These are phyloP conservation scores for Kazachstania bromeliacearum DNA, from an alignment of 805 yeast genomes.

Conservation along the genomic window DNA sequence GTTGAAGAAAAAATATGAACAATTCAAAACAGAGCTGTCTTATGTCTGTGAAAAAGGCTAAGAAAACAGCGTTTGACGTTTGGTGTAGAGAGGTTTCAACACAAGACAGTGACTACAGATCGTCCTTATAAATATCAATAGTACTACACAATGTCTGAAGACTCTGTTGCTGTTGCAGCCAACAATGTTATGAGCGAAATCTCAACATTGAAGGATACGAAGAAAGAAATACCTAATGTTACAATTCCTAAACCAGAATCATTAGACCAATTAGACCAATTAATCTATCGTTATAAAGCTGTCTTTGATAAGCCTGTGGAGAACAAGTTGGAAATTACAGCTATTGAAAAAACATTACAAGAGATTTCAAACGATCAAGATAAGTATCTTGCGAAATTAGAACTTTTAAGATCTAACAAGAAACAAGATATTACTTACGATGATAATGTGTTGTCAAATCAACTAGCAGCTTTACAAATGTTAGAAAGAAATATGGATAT, in stretches of 20 bases:
- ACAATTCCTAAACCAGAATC: conserved; percentile 22
- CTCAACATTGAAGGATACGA: too few species aligned
- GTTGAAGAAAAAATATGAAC: too few species aligned
- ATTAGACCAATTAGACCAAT: conserved; percentile 22
- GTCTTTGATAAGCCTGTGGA: conserved; percentile 19
- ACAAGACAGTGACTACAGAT: too few species aligned
- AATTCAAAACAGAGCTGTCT: too few species aligned
- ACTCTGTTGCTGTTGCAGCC: too few species aligned
- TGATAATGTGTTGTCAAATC: conserved; percentile 41
- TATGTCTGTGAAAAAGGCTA: too few species aligned
- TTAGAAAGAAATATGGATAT: conserved; percentile 57
- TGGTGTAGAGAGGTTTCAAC: too few species aligned
- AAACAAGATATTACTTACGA: conserved; percentile 31
- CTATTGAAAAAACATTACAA: conserved; percentile 35
- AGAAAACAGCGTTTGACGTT: too few species aligned
- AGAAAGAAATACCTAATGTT: conserved; percentile 4
- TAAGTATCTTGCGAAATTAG: conserved; percentile 23
- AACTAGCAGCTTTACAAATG: conserved; percentile 53
- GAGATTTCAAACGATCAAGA: conserved; percentile 36
- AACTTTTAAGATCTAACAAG: conserved; percentile 22
- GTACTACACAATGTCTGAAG: too few species aligned
- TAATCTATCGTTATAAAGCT: conserved; percentile 26
- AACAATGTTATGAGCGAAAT: too few species aligned
- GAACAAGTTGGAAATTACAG: conserved; percentile 32
- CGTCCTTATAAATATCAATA: too few species aligned